Conservation (phyloP, 2,329 filamentous ascomycete species). For the Ophiostoma quercus region DNA sequence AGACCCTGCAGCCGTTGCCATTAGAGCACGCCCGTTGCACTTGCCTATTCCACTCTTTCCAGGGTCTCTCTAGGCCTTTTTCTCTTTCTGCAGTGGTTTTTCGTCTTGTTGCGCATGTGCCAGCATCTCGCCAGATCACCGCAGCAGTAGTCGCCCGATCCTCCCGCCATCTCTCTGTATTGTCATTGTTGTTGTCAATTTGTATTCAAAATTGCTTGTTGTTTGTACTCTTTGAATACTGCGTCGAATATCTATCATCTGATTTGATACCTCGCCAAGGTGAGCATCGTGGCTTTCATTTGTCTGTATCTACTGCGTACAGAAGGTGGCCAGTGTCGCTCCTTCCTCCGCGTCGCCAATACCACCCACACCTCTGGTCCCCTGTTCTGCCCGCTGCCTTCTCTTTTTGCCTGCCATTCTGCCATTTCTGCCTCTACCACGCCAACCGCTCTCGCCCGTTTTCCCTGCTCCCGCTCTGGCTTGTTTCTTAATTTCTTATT, state of each 20-base stretch:
- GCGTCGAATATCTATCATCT: background rate
- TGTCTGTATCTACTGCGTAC: background rate
- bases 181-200: background rate
- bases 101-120: slow-evolving; percentile 8
- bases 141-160: background rate
- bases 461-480: background rate
- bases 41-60: background rate
- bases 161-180: background rate
- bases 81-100: background rate
- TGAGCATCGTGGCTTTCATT: background rate
- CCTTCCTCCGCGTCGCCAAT: slow-evolving; percentile 7
- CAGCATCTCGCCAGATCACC: background rate
- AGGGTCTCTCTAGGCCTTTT: slow-evolving; percentile 1
- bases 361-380: slow-evolving; percentile 13
- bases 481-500: background rate
- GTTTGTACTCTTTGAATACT: background rate
- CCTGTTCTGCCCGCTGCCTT: background rate
- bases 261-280: background rate
- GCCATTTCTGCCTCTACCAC: background rate
- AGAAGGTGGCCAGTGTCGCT: slow-evolving; percentile 6
- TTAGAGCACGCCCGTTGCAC: background rate
- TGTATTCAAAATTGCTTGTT: background rate
- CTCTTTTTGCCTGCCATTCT: background rate
- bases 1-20: background rate
- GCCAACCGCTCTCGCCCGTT: background rate